A percentile compares a stretch with the other conserved stretches of the same genome.
phyloP scores from a whole-genome alignment of 495 filamentous ascomycete genomes.

The Acidiella bohemica region DNA sequence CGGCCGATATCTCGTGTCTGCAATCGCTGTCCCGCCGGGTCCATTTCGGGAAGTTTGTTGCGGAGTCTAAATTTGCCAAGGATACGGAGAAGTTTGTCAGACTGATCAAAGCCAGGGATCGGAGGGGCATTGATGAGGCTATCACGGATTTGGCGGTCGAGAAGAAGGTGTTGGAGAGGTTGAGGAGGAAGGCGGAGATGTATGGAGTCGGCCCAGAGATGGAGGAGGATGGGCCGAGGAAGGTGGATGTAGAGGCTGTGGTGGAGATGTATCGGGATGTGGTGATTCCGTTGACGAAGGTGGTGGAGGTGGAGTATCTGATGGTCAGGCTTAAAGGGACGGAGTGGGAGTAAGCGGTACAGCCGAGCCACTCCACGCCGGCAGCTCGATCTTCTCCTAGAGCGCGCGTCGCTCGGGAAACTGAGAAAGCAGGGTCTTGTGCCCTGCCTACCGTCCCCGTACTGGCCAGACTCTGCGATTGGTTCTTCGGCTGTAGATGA shows the following conservation, averaged over 20 bases:
- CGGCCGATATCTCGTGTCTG: conserved; percentile 77
- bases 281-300: conserved; percentile 93
- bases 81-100: conserved; percentile 66
- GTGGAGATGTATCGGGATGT: conserved; percentile 86
- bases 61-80: conserved; percentile 89
- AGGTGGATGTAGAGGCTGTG: conserved; percentile 88
- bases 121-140: conserved; percentile 66
- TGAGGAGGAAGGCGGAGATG: conserved; percentile 82
- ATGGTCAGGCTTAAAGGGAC: conserved; percentile 77
- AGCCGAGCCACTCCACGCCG: no score
- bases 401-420: no score
- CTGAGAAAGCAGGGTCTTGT: no score
- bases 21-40: conserved; percentile 86
- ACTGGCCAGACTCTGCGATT: no score
- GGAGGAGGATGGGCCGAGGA: conserved; percentile 40
- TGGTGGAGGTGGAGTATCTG: conserved; percentile 94
- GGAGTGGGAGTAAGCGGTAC: conserved; percentile 48
- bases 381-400: no score
- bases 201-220: conserved; percentile 84
- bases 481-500: no score
- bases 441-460: no score
- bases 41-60: conserved; percentile 98
- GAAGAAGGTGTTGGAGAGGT: conserved; percentile 74
- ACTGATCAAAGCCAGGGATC: conserved; percentile 67
- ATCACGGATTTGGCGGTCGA: conserved; percentile 88